Evolutionary conservation across 176 grass and related monocot genomes (phyloP), one percentile per base, ranked within the genome.

Genomic region (Rhynchospora tenuis): DNA sequence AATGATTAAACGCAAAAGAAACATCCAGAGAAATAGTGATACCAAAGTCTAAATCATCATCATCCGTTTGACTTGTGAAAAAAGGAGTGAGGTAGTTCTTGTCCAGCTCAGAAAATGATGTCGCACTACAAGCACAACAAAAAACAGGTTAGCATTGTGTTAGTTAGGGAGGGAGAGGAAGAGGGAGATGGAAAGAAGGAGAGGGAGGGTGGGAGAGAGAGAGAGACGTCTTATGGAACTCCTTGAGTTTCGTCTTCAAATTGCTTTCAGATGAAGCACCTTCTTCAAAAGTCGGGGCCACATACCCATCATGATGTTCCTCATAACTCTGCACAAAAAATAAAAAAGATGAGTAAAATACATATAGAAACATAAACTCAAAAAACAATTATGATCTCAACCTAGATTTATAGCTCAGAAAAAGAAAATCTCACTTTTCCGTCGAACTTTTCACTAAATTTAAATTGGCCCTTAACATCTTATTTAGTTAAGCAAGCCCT

Each of bases 1-100:
- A 48, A 76, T 3, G 26, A 55, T 52, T 19, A 31, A 56, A 76
- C 6, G 29, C 5, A 76, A 51, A 76, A 55, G 73, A 76, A 29
- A 28, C 46, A 80, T n/a, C 43, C n/a, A 62, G 59, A 81, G 33
- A 46, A 26, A 26, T 62, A 65, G 57, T 87, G 83, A 74, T 86
- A 98, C 96, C 85, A 23, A 94, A 95, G 59, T 91, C 89, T 3
- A 31, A 55, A 1, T 94, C 87, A 29, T 91, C 94, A 0, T 88
- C 90, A 54, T 98, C 92, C 20, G 85, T 95, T 80, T 98, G 93
- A 83, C 91, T 98, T 0, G 96, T 98, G 83, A 98, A 98, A 78
- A 98, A 95, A 86, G 96, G 96, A 90, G 96, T 98, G 59, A 98
- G 84, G 82, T 89, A 98, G 84, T 98, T 98, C 85, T 91, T 98